Conservation (phyloP, 2,329 filamentous ascomycete species). For the Fusarium setosum region DNA sequence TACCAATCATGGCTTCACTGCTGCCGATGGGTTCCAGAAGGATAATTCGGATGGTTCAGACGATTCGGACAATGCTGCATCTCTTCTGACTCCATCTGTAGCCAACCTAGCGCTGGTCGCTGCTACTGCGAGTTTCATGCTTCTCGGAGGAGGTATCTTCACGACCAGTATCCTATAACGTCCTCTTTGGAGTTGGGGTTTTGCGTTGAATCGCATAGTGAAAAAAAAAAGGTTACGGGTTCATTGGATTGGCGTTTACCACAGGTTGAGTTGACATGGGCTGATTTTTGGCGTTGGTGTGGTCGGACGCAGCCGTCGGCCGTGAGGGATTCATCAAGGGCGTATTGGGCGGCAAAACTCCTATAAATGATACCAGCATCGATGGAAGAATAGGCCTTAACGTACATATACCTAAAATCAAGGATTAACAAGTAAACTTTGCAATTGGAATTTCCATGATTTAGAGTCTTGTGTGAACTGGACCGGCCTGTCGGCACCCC, state of each 20-base stretch:
- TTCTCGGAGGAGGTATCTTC: slow-evolving; percentile 36
- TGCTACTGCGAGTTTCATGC: slow-evolving; percentile 36
- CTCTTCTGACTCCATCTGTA: slow-evolving; percentile 18
- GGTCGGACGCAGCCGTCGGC: slow-evolving; percentile 23
- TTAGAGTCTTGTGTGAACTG: neutral
- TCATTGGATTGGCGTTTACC: slow-evolving; percentile 33
- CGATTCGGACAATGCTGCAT: slow-evolving; percentile 29
- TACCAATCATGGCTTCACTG: slow-evolving; percentile 36
- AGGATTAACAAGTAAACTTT: neutral
- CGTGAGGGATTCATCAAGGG: slow-evolving; percentile 30
- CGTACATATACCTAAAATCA: neutral
- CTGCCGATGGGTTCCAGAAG: slow-evolving; percentile 48
- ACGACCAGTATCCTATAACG: slow-evolving; percentile 19
- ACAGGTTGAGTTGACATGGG: slow-evolving; percentile 29
- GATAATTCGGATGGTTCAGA: slow-evolving; percentile 8
- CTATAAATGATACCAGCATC: slow-evolving; percentile 34
- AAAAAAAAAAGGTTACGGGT: neutral
- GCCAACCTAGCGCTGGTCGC: slow-evolving; percentile 27
- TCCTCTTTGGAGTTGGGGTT: neutral
- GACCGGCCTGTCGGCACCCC: neutral
- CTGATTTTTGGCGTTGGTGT: slow-evolving; percentile 33
- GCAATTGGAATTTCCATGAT: neutral
- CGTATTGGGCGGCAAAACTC: slow-evolving; percentile 23
- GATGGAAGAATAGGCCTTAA: slow-evolving; percentile 4
- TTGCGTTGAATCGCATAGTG: slow-evolving; percentile 9